A percentile compares a stretch with the other conserved stretches of the same genome.
phyloP scores from a whole-genome alignment of 495 filamentous ascomycete species.

The Wilcoxina mikolae region DNA sequence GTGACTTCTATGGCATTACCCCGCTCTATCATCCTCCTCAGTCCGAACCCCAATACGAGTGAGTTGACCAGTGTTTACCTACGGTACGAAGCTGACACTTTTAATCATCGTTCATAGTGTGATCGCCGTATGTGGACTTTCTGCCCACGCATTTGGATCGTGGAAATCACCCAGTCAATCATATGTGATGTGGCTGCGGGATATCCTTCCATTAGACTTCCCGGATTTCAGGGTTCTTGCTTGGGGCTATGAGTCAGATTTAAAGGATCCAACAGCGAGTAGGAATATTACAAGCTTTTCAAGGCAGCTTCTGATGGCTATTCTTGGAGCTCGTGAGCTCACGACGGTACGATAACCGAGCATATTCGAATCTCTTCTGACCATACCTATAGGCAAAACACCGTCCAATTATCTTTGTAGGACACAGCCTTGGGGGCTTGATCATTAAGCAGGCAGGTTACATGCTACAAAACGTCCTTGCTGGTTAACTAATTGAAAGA shows the following conservation, averaged over 20 bases:
- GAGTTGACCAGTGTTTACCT: background rate
- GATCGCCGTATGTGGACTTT: conserved; percentile 11
- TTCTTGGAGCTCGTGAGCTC: background rate
- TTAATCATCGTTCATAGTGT: conserved; percentile 1
- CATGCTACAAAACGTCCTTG: no score
- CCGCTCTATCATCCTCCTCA: conserved; percentile 7
- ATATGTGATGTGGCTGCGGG: conserved; percentile 13
- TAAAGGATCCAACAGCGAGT: background rate
- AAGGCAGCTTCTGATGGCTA: background rate
- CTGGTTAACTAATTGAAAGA: no score
- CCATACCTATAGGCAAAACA: no score
- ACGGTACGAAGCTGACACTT: background rate
- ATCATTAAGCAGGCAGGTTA: conserved; percentile 23
- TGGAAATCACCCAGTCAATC: conserved; percentile 7
- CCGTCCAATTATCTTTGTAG: conserved; percentile 31
- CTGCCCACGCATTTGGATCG: conserved; percentile 13
- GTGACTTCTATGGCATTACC: conserved; percentile 13
- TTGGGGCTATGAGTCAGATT: conserved; percentile 13
- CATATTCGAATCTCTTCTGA: no score
- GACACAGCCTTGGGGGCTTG: conserved; percentile 29
- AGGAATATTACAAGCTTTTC: background rate
- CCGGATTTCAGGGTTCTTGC: conserved; percentile 8
- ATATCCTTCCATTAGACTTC: conserved; percentile 8
- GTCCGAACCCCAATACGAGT: conserved; percentile 7
- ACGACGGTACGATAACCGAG: no score